Conservation (phyloP, 192 early-diverging fungal species). For the Umbelopsis ramanniana region DNA sequence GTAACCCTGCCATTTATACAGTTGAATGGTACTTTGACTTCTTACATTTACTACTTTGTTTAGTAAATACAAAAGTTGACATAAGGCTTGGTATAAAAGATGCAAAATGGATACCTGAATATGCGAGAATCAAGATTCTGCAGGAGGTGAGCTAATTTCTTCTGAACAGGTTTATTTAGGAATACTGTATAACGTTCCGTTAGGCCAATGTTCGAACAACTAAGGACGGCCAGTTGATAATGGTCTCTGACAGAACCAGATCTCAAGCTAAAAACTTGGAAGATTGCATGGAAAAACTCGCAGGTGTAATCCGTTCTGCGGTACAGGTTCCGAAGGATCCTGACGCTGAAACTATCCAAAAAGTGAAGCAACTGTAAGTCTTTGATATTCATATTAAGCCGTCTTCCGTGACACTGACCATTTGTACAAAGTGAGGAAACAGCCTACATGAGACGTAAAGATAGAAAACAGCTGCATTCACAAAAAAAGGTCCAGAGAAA, state of each 20-base stretch:
- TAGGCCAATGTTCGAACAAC: constrained; percentile 50
- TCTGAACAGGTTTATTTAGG: background rate
- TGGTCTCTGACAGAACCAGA: constrained; percentile 77
- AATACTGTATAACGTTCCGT: background rate
- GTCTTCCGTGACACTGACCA: constrained; percentile 8
- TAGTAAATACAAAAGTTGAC: constrained; percentile 85
- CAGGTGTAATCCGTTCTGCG: constrained; percentile 60
- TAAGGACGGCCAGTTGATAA: constrained; percentile 71
- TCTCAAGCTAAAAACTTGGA: constrained; percentile 79
- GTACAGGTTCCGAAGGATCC: constrained; percentile 71
- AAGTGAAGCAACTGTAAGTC: constrained; percentile 64
- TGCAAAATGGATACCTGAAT: constrained; percentile 76
- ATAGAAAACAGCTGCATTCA: constrained; percentile 66
- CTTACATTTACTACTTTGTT: background rate
- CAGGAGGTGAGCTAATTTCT: constrained; percentile 43
- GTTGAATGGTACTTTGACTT: background rate
- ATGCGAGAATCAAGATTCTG: constrained; percentile 63
- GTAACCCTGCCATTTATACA: background rate
- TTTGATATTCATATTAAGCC: background rate
- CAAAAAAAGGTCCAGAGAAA: constrained; percentile 68
- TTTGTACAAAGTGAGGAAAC: background rate
- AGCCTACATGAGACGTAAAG: constrained; percentile 61
- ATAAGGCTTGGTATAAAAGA: constrained; percentile 72
- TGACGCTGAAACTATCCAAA: constrained; percentile 60
- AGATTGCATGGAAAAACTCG: constrained; percentile 78